These are phyloP conservation scores for Saccharum officinarum DNA, from an alignment of 176 grass and related monocot genomes.

Conservation along the genomic window DNA sequence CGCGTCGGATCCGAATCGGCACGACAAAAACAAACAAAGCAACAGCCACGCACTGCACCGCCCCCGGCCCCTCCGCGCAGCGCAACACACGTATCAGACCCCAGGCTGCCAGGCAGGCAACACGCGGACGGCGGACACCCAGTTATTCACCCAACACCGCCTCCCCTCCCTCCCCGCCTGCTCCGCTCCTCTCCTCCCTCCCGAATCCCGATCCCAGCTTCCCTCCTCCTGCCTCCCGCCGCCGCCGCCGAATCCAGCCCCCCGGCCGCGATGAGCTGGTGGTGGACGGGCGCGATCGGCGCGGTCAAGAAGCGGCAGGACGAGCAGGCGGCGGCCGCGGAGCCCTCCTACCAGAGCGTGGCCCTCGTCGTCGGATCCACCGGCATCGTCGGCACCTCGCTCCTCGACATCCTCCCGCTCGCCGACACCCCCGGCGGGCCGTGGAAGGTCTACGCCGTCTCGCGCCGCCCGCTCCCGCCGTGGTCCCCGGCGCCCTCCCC, in stretches of 20 bases:
- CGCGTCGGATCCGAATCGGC: too few species aligned
- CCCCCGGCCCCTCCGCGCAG: too few species aligned
- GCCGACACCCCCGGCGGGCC: conserved; percentile 72
- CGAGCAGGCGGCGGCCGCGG: conserved; percentile 32
- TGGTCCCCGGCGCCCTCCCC: conserved; percentile 47
- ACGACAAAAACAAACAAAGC: too few species aligned
- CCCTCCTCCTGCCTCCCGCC: background rate
- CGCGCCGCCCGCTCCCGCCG: conserved; percentile 54
- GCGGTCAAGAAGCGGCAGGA: conserved; percentile 72
- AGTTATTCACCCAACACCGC: background rate
- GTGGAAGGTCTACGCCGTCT: conserved; percentile 87
- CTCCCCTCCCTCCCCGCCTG: background rate
- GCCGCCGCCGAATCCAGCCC: background rate
- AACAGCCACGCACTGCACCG: too few species aligned
- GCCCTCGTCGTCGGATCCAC: conserved; percentile 73
- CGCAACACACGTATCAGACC: too few species aligned
- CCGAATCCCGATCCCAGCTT: background rate
- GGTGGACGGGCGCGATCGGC: conserved; percentile 85
- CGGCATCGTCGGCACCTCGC: conserved; percentile 67
- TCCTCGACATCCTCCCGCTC: conserved; percentile 82
- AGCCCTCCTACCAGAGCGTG: conserved; percentile 56
- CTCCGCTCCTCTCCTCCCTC: background rate
- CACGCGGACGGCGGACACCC: too few species aligned
- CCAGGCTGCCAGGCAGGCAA: too few species aligned
- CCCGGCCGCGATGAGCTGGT: conserved; percentile 67